A percentile compares a stretch with the other conserved stretches of the same genome.
Evolutionary conservation across 2,329 filamentous ascomycete genomes (phyloP).

Genomic region (Celoporthe dispersa): DNA sequence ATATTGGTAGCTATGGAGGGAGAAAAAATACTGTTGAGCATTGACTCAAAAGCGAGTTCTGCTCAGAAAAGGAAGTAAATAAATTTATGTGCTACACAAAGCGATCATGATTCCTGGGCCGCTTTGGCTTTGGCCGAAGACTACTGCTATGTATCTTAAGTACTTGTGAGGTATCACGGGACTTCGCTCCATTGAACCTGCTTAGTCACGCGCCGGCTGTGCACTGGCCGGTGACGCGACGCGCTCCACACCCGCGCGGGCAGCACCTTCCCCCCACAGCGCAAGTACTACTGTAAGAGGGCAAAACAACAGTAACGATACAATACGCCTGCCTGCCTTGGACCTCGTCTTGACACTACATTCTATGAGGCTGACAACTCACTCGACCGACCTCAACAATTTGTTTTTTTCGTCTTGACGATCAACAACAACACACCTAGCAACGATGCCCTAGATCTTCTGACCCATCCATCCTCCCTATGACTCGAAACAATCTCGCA

Average conservation of each 20-base stretch:
- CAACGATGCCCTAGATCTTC: slow-evolving; percentile 37
- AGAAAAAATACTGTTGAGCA: background rate
- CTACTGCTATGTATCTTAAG: background rate
- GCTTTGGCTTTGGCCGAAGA: background rate
- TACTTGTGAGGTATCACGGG: slow-evolving; percentile 18
- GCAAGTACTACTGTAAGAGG: background rate
- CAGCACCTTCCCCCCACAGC: background rate
- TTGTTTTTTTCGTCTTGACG: slow-evolving; percentile 13
- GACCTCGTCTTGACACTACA: background rate
- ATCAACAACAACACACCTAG: background rate
- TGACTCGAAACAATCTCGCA: slow-evolving; percentile 65
- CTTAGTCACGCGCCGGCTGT: slow-evolving; percentile 15
- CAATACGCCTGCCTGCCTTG: background rate
- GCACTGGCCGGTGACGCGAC: slow-evolving; percentile 21
- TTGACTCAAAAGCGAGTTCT: background rate
- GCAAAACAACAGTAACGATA: slow-evolving; percentile 2
- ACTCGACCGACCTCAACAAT: background rate
- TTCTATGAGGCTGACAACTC: background rate
- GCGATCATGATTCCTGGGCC: background rate
- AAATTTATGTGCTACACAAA: background rate
- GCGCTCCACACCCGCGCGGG: slow-evolving; percentile 23
- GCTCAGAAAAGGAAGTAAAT: background rate
- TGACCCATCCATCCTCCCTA: slow-evolving; percentile 47
- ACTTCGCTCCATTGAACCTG: slow-evolving; percentile 9
- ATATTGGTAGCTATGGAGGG: background rate